Evolutionary conservation across 2,329 filamentous ascomycete species (phyloP).

Genomic region (Bipolaris oryzae): DNA sequence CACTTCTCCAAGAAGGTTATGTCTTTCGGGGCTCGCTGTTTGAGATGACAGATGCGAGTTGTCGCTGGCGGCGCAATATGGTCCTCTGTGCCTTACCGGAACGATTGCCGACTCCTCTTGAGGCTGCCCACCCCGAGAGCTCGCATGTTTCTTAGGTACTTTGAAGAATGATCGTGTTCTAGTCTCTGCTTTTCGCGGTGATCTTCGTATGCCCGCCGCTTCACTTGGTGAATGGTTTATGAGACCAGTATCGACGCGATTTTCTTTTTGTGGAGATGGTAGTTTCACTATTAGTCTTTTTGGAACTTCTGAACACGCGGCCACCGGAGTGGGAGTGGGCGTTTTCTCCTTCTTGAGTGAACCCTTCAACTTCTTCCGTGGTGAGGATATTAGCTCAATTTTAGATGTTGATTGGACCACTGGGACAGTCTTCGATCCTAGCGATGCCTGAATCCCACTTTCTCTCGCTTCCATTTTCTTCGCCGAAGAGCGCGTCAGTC

Average conservation of each 20-base stretch:
- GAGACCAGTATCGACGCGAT: neutral
- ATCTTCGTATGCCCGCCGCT: conserved; percentile 8
- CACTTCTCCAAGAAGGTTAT: neutral
- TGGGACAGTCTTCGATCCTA: neutral
- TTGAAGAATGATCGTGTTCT: neutral
- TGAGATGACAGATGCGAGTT: neutral
- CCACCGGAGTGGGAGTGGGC: neutral
- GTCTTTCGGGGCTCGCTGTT: neutral
- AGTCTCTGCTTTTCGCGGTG: conserved; percentile 5
- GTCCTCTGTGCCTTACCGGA: neutral
- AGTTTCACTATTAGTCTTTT: conserved; percentile 8
- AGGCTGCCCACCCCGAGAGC: neutral
- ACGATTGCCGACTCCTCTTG: neutral
- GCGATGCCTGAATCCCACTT: neutral
- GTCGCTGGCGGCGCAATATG: too few species aligned
- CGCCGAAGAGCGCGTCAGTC: conserved; percentile 19
- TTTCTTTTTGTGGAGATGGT: neutral
- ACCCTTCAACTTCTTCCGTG: conserved; percentile 8
- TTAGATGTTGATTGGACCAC: conserved; percentile 34
- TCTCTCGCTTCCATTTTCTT: conserved; percentile 7
- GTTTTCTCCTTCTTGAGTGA: neutral
- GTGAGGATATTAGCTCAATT: neutral
- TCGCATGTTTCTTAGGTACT: neutral
- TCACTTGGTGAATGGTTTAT: neutral
- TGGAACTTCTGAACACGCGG: neutral